Base-by-base conservation (phyloP, 495 filamentous ascomycete genomes). In the Lasiosphaeris hirsuta region DNA sequence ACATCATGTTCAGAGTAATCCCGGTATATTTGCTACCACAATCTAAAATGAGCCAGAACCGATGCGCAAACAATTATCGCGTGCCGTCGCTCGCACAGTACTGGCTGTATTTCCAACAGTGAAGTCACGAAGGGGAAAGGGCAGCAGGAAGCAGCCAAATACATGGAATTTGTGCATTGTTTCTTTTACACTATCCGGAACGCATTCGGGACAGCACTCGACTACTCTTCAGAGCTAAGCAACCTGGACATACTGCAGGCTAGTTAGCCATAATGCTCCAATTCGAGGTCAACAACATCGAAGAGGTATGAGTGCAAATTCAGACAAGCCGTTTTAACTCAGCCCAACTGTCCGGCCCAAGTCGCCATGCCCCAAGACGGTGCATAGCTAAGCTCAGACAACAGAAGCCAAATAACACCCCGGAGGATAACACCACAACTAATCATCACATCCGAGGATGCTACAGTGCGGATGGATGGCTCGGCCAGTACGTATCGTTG, bases 381-480 rank as follows among this genome's bases (percentile, higher is more conserved):
- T 61, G 46, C 65, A 68, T 48, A 44, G 51, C 59, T 30, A 62
- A 51, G 57, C 54, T 56, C 65, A 58, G 54, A 69, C 73, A 66
- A 72, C 75, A 63, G 69, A 74, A 78, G 74, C 70, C 73, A 73
- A 68, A 80, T 80, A 17, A 79, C 72, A 64, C 58, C 64, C 57
- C 62, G 23, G 63, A 68, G 64, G 64, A 75, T 66, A 83, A 84
- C 89, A 94, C 88, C 90, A 95, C 91, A 90, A 94, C 91, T 84
- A 66, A 80, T 95, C 90, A 81, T 95, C 79, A 78, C 78, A 64
- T 35, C 72, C 68, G 65, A 69, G 74, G 70, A 69, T 67, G 59
- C 86, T 93, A 82, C 76, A 86, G 90, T 95, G 79, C 67, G 86
- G 83, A 81, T 90, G 85, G 81, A 84, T 85, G 82, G 78, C 81